Base-by-base conservation (phyloP, 2,329 filamentous ascomycete genomes). In the Biscogniauxia mediterranea region DNA sequence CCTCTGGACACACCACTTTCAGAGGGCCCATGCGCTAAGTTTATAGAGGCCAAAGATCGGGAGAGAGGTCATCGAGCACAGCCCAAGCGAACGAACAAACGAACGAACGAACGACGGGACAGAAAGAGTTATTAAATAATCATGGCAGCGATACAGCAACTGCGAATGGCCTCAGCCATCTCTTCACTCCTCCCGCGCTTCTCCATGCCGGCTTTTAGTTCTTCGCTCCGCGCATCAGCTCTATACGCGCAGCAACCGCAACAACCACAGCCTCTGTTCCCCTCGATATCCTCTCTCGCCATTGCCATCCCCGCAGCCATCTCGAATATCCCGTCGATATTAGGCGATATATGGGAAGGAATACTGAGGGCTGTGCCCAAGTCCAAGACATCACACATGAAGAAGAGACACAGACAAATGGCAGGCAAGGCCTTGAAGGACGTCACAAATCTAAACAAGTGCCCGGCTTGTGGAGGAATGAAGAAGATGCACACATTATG, bases 311-410 rank as follows among this genome's bases (percentile, higher is more conserved):
- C 90, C 23, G 80, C 84, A 13, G 77, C 80, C 49, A 80, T 91
- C 66, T 82, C 87, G 67, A 85, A 80, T 55, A 80, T 93, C 56
- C 88, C 90, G 5, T 84, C 84, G 5, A 73, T 93, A n/a, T 78
- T 97, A 21, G 88, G 86, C 59, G 91, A 90, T 65, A 88, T 99
- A 71, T 98, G 94, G 94, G 94, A 97, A 69, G 93, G 91, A 5
- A 85, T 99, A 53, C 83, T 99, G 68, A 89, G 89, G 67, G 95
- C 95, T 1, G 95, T 98, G 17, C 95, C 95, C 5, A 99, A 99
- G 85, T 98, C 97, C 81, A 99, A 98, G 85, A 96, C 93, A 38
- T 97, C 94, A 51, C 92, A 99, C 77, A 92, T 92, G 82, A 97
- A 95, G 81, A 97, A 93, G 83, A 86, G 95, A 69, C 89, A 93